A percentile compares a stretch with the other conserved stretches of the same genome.
Evolutionary conservation across 805 yeast genomes (phyloP).

Genomic region (Kuraishia cidri): DNA sequence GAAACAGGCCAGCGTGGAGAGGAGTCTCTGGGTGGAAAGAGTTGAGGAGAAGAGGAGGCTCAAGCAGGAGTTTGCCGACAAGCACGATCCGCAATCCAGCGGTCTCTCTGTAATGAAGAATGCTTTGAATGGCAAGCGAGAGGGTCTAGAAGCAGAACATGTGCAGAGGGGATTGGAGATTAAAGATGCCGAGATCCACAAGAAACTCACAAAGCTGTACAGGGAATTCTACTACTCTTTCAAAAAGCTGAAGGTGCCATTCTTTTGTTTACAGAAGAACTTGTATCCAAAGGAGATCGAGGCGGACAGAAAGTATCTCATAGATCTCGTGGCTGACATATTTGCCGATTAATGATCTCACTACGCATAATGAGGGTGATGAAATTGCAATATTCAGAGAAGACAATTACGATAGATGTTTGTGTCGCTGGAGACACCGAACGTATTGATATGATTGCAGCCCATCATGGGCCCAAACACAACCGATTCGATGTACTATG

Average conservation of each 20-base stretch:
- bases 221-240: slow-evolving; percentile 2
- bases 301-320: slow-evolving; percentile 5
- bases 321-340: slow-evolving; percentile 4
- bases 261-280: slow-evolving; percentile 5
- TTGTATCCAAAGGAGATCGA: slow-evolving; percentile 2
- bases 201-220: slow-evolving; percentile 3
- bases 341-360: background rate
- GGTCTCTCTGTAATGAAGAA: background rate
- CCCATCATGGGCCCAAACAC: background rate
- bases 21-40: background rate
- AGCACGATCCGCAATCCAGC: background rate
- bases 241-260: slow-evolving; percentile 5
- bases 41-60: background rate
- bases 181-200: background rate
- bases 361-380: background rate
- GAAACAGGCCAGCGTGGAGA: background rate
- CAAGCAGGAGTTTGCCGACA: background rate
- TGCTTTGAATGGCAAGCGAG: background rate
- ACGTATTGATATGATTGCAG: background rate
- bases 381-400: background rate
- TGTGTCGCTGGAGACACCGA: slow-evolving; percentile 5
- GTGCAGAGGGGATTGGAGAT: background rate
- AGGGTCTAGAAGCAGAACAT: background rate
- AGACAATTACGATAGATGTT: background rate
- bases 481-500: slow-evolving; percentile 2